A percentile compares a stretch with the other conserved stretches of the same genome.
Evolutionary conservation across 2,329 filamentous ascomycete genomes (phyloP).

Genomic region (Conoideocrella luteorostrata): DNA sequence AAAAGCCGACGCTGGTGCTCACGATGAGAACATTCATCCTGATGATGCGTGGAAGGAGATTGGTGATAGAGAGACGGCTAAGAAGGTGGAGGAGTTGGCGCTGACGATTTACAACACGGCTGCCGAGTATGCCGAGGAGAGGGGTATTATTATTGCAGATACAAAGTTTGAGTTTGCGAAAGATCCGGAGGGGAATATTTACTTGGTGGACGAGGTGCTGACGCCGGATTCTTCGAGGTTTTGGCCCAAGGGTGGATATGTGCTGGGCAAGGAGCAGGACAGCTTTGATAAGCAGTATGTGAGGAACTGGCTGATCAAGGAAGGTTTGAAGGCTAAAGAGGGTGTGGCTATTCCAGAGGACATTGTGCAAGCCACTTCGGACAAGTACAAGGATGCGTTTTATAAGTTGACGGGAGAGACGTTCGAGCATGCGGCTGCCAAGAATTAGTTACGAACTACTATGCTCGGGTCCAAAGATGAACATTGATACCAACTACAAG

Average conservation of each 20-base stretch:
- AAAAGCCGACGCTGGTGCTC: slow-evolving; percentile 71
- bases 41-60: slow-evolving; percentile 48
- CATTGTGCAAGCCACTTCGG: slow-evolving; percentile 12
- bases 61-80: slow-evolving; percentile 25
- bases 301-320: slow-evolving; percentile 70
- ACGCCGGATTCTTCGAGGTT: slow-evolving; percentile 82
- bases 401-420: slow-evolving; percentile 53
- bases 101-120: slow-evolving; percentile 35
- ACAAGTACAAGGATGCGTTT: slow-evolving; percentile 18
- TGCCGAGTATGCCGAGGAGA: slow-evolving; percentile 50
- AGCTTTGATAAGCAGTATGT: slow-evolving; percentile 88
- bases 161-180: slow-evolving; percentile 43
- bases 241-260: slow-evolving; percentile 64
- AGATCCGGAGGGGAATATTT: slow-evolving; percentile 40
- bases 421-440: slow-evolving; percentile 25
- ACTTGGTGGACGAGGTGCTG: slow-evolving; percentile 69
- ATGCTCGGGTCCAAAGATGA: slow-evolving; percentile 1
- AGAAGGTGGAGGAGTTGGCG: slow-evolving; percentile 24
- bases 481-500: too few species aligned
- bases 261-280: slow-evolving; percentile 66
- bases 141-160: slow-evolving; percentile 34
- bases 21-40: slow-evolving; percentile 80
- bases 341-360: slow-evolving; percentile 57
- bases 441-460: neutral
- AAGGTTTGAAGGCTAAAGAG: slow-evolving; percentile 53